phyloP scores from a whole-genome alignment of 2,329 filamentous ascomycete species.

The Aspergillus flavus region DNA sequence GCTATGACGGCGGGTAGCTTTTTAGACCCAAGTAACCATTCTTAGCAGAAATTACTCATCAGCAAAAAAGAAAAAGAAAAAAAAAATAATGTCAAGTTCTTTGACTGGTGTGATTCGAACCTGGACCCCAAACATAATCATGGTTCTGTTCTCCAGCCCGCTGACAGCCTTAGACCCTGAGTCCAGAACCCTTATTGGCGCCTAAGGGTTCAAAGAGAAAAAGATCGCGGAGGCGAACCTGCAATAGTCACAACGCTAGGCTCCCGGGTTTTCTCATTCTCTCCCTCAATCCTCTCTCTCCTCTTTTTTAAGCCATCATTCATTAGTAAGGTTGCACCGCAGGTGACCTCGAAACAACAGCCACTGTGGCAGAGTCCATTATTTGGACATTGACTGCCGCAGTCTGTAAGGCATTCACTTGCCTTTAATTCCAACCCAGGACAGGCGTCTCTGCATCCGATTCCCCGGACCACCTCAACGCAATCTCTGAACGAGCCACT shows the following conservation, averaged over 20 bases:
- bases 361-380: constrained; percentile 7
- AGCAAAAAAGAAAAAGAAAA: background rate
- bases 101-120: background rate
- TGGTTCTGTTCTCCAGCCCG: background rate
- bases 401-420: background rate
- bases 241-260: background rate
- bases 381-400: background rate
- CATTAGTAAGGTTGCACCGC: background rate
- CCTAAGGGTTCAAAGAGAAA: background rate
- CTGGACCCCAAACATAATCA: background rate
- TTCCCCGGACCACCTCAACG: background rate
- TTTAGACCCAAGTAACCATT: background rate
- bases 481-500: background rate
- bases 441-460: background rate
- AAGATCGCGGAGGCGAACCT: background rate
- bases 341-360: background rate
- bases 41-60: background rate
- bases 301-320: background rate
- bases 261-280: background rate
- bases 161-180: background rate
- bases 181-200: constrained; percentile 1
- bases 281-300: background rate
- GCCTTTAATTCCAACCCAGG: constrained; percentile 1
- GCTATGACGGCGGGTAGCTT: background rate
- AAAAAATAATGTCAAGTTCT: background rate